phyloP scores from a whole-genome alignment of 2,329 filamentous ascomycete species.

The Claviceps sp. region DNA sequence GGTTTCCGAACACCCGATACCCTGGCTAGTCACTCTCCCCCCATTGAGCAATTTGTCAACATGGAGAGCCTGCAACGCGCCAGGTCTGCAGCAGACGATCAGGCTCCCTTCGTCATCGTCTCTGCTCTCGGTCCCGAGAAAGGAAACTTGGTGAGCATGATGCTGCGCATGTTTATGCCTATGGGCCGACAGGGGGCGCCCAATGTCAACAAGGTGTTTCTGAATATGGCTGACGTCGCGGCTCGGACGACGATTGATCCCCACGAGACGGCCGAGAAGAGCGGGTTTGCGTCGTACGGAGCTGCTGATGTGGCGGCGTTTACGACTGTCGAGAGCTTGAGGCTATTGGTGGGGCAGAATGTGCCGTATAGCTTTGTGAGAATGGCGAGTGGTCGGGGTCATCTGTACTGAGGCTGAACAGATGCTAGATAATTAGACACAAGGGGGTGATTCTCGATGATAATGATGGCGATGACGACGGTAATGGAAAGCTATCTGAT shows the following conservation, averaged over 20 bases:
- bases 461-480: not conserved
- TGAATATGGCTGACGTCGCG: constrained; percentile 57
- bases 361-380: constrained; percentile 80
- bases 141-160: constrained; percentile 61
- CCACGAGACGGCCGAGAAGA: constrained; percentile 53
- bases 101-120: constrained; percentile 66
- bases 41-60: constrained; percentile 67
- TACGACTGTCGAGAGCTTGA: constrained; percentile 69
- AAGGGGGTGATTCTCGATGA: not conserved
- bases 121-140: constrained; percentile 70
- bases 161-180: constrained; percentile 57
- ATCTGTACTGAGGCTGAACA: constrained; percentile 1
- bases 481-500: no score
- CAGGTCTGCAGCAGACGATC: constrained; percentile 33
- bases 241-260: constrained; percentile 49
- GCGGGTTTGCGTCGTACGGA: constrained; percentile 69
- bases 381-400: constrained; percentile 44
- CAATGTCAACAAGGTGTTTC: constrained; percentile 54
- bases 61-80: constrained; percentile 49
- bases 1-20: constrained; percentile 56
- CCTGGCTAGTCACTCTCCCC: constrained; percentile 48
- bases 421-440: no score
- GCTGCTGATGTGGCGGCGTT: constrained; percentile 71
- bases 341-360: constrained; percentile 71
- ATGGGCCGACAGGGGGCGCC: constrained; percentile 18